Conservation (phyloP, 2,329 filamentous ascomycete genomes). For the Neobulgaria alba region DNA sequence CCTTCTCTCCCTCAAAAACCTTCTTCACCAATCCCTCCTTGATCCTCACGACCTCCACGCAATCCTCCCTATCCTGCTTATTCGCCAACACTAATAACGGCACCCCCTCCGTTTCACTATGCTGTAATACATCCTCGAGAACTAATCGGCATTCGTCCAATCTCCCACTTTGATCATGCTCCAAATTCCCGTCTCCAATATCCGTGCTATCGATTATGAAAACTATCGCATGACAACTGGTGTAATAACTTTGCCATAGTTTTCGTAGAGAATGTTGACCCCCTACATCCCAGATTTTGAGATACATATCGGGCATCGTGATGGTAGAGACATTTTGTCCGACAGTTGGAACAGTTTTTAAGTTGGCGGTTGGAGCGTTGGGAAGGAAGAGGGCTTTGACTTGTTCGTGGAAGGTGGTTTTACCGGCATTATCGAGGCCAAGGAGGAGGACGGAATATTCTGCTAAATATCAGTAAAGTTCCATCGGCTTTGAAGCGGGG, state of each 20-base stretch:
- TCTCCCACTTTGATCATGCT: slow-evolving; percentile 42
- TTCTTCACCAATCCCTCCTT: slow-evolving; percentile 94
- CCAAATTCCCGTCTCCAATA: slow-evolving; percentile 61
- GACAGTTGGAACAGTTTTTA: slow-evolving; percentile 89
- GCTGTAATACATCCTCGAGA: slow-evolving; percentile 80
- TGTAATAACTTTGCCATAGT: slow-evolving; percentile 95
- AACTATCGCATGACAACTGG: slow-evolving; percentile 88
- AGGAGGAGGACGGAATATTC: slow-evolving; percentile 97
- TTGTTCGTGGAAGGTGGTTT: slow-evolving; percentile 95
- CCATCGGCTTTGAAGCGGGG: slow-evolving; percentile 1
- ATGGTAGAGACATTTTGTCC: slow-evolving; percentile 95
- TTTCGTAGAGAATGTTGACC: slow-evolving; percentile 83
- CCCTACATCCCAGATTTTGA: slow-evolving; percentile 98
- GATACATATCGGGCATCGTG: slow-evolving; percentile 84
- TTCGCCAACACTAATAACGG: slow-evolving; percentile 89
- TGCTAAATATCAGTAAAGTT: too few species aligned
- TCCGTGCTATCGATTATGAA: slow-evolving; percentile 97
- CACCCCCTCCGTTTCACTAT: slow-evolving; percentile 82
- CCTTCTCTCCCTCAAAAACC: slow-evolving; percentile 92
- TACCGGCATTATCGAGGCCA: slow-evolving; percentile 95
- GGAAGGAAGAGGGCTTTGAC: slow-evolving; percentile 81
- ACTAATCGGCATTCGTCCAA: slow-evolving; percentile 85
- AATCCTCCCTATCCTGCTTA: slow-evolving; percentile 96
- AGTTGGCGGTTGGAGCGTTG: slow-evolving; percentile 52
- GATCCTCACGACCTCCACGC: slow-evolving; percentile 92